Evolutionary conservation across 768 basidiomycete genomes (phyloP), one percentile per base, ranked within the genome.

Genomic region (Inosperma sp.): DNA sequence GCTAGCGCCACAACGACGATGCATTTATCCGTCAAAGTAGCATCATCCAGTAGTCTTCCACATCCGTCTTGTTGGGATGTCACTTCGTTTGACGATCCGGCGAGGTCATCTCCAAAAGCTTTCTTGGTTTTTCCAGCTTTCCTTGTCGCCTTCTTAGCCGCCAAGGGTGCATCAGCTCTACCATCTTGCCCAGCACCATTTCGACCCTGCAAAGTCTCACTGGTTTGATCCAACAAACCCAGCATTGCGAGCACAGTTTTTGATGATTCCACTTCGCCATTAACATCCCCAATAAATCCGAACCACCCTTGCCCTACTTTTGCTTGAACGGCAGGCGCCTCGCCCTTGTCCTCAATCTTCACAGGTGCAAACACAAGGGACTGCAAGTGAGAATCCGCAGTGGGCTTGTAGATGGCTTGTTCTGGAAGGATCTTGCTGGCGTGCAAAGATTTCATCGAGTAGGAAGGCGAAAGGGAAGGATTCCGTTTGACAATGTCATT

Each of bases 371-470:
- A 68, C 0, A 68, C 68, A 26, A 55, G n/a, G 23, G 65, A 65
- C 36, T 68, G 56, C 3, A 60, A 43, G 25, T 52, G 52, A 8
- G 65, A 68, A 17, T 54, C 55, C 2, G 56, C 42, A 2, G 58
- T 65, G 10, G 65, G 54, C 14, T 29, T 37, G 51, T 77, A 76
- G 0, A 76, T 49, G 13, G 65, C 65, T 19, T 61, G 57, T 29
- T 66, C 64, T 10, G 63, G 52, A 7, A 54, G 43, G 33, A 71
- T 64, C 35, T 63, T 59, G 48, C 58, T 61, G 49, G 74, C 48
- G 48, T 72, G 67, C 4, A 72, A 55, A 0, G 71, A 66, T 56
- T 75, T 76, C 73, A 75, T 75, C 56, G 72, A 74, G 57, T 70
- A 72, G 1, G 65, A 61, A 4, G 39, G 17, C 3, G 42, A 48